These are phyloP conservation scores for Yamadazyma buinensis DNA, from an alignment of 1,139 yeast genomes.

Conservation along the genomic window DNA sequence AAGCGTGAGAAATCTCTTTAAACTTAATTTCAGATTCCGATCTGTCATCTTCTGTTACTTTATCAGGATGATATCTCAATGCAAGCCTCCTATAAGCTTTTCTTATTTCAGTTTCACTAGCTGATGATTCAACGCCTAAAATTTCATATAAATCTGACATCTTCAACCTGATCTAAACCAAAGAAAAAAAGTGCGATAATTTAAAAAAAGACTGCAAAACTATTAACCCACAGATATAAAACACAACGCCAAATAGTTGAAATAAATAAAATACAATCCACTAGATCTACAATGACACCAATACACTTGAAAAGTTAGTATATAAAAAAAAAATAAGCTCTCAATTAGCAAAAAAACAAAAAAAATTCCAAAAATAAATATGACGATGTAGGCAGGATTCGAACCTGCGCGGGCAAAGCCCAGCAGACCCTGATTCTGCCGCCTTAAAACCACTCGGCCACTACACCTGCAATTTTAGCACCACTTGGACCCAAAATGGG, in stretches of 20 bases:
- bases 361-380: conserved; percentile 5
- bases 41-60: conserved; percentile 63
- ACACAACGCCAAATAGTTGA: no score
- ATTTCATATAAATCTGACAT: conserved; percentile 53
- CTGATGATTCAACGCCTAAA: conserved; percentile 61
- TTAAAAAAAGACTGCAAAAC: no score
- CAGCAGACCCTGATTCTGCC: conserved; percentile 46
- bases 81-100: conserved; percentile 77
- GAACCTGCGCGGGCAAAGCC: conserved; percentile 84
- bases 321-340: no score
- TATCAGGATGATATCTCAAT: conserved; percentile 75
- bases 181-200: background rate
- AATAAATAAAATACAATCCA: no score
- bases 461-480: conserved; percentile 5
- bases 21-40: conserved; percentile 67
- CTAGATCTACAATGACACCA: no score
- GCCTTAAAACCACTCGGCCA: conserved; percentile 55
- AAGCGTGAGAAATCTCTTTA: conserved; percentile 75
- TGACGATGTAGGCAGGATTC: conserved; percentile 61
- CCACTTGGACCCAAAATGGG: background rate
- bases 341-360: no score
- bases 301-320: no score
- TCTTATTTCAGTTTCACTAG: conserved; percentile 63
- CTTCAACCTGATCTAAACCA: background rate
- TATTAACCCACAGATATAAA: no score